Percentiles rank a stretch among this genome's conserved stretches.
Evolutionary conservation across 805 yeast species (phyloP).

Genomic region (Lachancea sp.): DNA sequence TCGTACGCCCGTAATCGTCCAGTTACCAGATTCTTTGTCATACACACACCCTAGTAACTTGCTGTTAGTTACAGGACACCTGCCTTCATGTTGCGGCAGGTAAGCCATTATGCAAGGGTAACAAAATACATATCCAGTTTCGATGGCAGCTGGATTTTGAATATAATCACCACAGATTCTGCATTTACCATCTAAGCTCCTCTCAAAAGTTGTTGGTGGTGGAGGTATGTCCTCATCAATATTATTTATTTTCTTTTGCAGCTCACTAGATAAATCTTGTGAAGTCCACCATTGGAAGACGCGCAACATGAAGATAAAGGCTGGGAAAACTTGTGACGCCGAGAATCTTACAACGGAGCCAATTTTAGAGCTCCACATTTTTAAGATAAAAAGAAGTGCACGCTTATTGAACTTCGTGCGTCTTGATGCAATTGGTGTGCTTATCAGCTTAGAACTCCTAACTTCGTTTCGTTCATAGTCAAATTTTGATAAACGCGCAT

Average conservation of each 20-base stretch:
- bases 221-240: slow-evolving; percentile 47
- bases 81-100: slow-evolving; percentile 43
- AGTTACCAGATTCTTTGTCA: slow-evolving; percentile 48
- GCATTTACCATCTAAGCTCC: slow-evolving; percentile 37
- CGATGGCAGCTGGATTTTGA: slow-evolving; percentile 77
- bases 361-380: background rate
- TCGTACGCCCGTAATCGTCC: slow-evolving; percentile 73
- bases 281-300: slow-evolving; percentile 92
- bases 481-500: slow-evolving; percentile 37
- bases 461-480: slow-evolving; percentile 6
- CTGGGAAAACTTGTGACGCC: slow-evolving; percentile 48
- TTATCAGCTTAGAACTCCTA: background rate
- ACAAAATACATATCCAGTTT: slow-evolving; percentile 87
- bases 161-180: slow-evolving; percentile 62
- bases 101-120: slow-evolving; percentile 75
- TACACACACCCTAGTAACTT: slow-evolving; percentile 64
- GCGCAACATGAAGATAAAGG: slow-evolving; percentile 73
- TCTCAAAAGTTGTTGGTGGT: slow-evolving; percentile 22
- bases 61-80: slow-evolving; percentile 80
- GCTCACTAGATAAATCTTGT: slow-evolving; percentile 58
- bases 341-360: background rate
- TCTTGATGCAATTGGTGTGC: background rate
- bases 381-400: slow-evolving; percentile 1
- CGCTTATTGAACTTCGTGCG: slow-evolving; percentile 2
- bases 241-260: slow-evolving; percentile 43